Evolutionary conservation across 1,284 basidiomycete species (phyloP).

Genomic region (Ustilago curta): DNA sequence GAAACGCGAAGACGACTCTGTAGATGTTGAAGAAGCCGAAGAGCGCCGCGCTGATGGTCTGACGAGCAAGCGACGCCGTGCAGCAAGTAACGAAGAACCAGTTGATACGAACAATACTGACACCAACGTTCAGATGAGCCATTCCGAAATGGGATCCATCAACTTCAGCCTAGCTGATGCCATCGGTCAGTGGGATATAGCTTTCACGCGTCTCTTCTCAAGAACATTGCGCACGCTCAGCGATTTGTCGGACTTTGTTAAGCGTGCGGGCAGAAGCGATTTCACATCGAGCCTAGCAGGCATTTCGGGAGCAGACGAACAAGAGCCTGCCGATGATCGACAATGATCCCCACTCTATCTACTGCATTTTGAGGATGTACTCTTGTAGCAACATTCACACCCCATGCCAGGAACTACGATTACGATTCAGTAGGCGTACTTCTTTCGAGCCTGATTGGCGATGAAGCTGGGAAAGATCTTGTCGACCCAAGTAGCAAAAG

Average conservation of each 20-base stretch:
- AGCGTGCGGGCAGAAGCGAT: slow-evolving; percentile 12
- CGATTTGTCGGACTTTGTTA: slow-evolving; percentile 33
- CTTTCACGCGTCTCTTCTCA: slow-evolving; percentile 49
- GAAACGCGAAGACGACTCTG: slow-evolving; percentile 17
- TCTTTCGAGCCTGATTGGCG: slow-evolving; percentile 30
- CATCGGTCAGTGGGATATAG: slow-evolving; percentile 50
- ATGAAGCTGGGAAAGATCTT: slow-evolving; percentile 41
- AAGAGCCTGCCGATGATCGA: slow-evolving; percentile 21
- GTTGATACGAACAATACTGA: neutral
- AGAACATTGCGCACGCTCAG: slow-evolving; percentile 47
- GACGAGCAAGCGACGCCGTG: slow-evolving; percentile 25
- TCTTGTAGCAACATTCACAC: neutral
- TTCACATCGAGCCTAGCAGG: slow-evolving; percentile 22
- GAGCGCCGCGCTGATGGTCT: slow-evolving; percentile 26
- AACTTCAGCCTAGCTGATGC: slow-evolving; percentile 33
- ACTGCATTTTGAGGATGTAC: no score
- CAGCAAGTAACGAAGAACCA: neutral
- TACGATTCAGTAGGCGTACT: slow-evolving; percentile 38
- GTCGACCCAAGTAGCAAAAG: slow-evolving; percentile 41
- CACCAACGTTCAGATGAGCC: slow-evolving; percentile 29
- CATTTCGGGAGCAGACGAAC: slow-evolving; percentile 35
- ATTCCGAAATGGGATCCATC: slow-evolving; percentile 42
- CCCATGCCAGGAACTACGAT: neutral
- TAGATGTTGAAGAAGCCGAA: neutral
- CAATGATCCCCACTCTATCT: neutral